These are phyloP conservation scores for Circinella minor DNA, from an alignment of 371 early-diverging fungal species.

Conservation along the genomic window DNA sequence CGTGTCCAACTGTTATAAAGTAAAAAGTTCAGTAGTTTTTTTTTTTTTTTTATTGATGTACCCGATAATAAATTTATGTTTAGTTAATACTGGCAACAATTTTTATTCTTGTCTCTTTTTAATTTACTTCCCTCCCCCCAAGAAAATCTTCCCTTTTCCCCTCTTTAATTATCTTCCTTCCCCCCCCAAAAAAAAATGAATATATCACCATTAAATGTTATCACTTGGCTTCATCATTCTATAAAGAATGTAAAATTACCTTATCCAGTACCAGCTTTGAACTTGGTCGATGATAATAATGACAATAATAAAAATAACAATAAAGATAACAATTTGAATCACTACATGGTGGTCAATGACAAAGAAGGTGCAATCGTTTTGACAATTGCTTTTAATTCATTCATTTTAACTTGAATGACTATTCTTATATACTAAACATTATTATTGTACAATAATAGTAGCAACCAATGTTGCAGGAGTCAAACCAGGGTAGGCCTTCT, in stretches of 20 bases:
- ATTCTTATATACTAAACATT: no score
- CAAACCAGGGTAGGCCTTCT: neutral
- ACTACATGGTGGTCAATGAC: conserved; percentile 2
- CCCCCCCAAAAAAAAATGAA: conserved; percentile 9
- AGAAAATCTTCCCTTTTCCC: neutral
- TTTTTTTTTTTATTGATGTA: no score
- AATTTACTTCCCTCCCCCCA: no score
- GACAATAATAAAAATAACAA: no score
- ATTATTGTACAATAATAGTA: no score
- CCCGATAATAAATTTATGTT: no score
- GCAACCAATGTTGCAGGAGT: neutral
- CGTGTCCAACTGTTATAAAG: no score
- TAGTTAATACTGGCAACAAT: neutral
- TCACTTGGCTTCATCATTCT: conserved; percentile 17
- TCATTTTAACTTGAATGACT: no score
- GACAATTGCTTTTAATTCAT: no score
- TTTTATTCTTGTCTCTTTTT: neutral
- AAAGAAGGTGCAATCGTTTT: neutral
- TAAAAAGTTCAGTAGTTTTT: no score
- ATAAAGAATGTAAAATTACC: neutral
- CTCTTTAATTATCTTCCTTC: neutral
- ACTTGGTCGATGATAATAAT: neutral
- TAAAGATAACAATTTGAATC: neutral
- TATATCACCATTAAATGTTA: conserved; percentile 13
- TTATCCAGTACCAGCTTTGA: neutral